A percentile compares a stretch with the other conserved stretches of the same genome.
phyloP scores from a whole-genome alignment of 257 asterid genomes.

The Fraxinus pennsylvanica region DNA sequence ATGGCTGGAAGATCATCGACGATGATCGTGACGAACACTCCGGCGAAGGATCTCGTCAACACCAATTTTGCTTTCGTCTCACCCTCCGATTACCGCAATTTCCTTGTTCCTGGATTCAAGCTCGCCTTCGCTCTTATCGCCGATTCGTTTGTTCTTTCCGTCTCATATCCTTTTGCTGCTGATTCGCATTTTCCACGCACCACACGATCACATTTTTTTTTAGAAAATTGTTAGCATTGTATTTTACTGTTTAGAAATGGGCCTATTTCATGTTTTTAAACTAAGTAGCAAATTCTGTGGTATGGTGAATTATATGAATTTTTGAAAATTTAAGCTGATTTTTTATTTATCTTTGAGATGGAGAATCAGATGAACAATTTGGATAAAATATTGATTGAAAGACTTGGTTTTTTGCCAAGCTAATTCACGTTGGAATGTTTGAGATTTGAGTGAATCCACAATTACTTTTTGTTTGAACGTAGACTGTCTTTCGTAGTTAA shows the following conservation, averaged over 20 bases:
- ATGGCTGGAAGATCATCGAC: constrained; percentile 61
- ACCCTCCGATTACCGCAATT: constrained; percentile 66
- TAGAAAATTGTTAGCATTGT: neutral
- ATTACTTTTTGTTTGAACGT: neutral
- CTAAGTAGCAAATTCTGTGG: too few species aligned
- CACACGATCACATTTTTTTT: neutral
- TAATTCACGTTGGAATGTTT: neutral
- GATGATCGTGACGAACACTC: constrained; percentile 82
- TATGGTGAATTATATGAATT: neutral
- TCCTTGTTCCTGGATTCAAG: constrained; percentile 63
- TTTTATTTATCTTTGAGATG: neutral
- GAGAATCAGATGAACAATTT: too few species aligned
- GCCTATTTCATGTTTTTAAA: too few species aligned
- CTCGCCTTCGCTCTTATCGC: constrained; percentile 59
- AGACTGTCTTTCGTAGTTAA: neutral
- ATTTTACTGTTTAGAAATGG: neutral
- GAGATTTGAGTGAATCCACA: neutral
- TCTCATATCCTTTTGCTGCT: constrained; percentile 72
- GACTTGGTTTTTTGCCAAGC: neutral
- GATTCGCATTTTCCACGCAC: constrained; percentile 10
- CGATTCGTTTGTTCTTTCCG: constrained; percentile 70
- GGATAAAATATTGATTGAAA: too few species aligned
- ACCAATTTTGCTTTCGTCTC: constrained; percentile 81
- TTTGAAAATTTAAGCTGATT: neutral
- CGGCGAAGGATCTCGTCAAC: constrained; percentile 72